Conservation (phyloP, 2,329 filamentous ascomycete species). For the Coniosporium tulheliwenetii region DNA sequence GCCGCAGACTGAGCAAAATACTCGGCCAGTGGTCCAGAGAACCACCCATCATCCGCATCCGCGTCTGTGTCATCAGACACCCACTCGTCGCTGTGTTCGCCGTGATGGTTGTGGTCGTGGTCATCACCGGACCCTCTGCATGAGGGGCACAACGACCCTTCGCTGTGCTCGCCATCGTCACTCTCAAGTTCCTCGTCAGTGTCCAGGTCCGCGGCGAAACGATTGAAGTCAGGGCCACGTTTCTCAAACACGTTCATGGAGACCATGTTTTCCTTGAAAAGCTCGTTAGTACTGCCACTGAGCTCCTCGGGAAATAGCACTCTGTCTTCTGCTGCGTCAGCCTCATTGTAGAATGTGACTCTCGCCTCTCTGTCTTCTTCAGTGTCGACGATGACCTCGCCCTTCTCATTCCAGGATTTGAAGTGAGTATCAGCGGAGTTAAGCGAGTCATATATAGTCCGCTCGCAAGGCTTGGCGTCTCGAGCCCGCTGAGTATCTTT, state of each 20-base stretch:
- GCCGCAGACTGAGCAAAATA: neutral
- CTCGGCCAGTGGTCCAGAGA: neutral
- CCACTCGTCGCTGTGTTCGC: conserved; percentile 4
- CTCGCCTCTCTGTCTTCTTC: conserved; percentile 6
- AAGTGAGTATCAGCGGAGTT: conserved; percentile 3
- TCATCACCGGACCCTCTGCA: conserved; percentile 2
- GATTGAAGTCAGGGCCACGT: conserved; percentile 4
- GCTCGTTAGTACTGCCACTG: conserved; percentile 7
- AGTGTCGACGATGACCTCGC: conserved; percentile 5
- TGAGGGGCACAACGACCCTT: conserved; percentile 4
- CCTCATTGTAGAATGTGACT: conserved; percentile 21
- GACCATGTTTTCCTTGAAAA: conserved; percentile 8
- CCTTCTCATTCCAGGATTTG: conserved; percentile 1
- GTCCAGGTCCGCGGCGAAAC: conserved; percentile 9
- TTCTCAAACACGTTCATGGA: conserved; percentile 8
- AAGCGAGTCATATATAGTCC: conserved; percentile 19
- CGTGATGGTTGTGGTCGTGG: conserved; percentile 1
- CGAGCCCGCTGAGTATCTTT: conserved; percentile 17
- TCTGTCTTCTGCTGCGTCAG: conserved; percentile 24
- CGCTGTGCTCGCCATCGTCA: conserved; percentile 4
- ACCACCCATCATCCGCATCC: neutral
- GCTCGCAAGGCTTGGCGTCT: conserved; percentile 20
- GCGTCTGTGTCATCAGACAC: neutral
- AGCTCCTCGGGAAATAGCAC: conserved; percentile 24
- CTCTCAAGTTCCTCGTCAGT: conserved; percentile 13